Percentiles rank a stretch among this genome's conserved stretches.
phyloP scores from a whole-genome alignment of 495 filamentous ascomycete genomes.

The Daldinia loculata region DNA sequence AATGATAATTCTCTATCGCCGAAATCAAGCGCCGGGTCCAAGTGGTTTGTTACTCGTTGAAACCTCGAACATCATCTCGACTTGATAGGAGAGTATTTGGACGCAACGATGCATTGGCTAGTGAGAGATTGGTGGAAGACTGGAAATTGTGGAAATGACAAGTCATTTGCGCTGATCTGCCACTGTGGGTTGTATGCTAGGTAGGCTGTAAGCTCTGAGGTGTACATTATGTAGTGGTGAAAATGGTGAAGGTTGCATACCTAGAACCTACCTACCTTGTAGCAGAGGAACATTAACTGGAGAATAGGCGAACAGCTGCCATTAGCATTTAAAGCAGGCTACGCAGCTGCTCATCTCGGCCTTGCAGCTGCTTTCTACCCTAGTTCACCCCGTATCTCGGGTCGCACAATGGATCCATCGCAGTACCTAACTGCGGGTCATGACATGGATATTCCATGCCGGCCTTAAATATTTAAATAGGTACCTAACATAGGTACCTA shows the following conservation, averaged over 20 bases:
- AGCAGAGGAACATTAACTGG: neutral
- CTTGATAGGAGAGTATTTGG: neutral
- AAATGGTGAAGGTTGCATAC: neutral
- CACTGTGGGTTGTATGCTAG: neutral
- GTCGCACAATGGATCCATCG: constrained; percentile 7
- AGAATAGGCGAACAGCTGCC: neutral
- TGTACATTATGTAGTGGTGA: neutral
- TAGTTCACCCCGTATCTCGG: constrained; percentile 13
- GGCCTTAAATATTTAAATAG: no score
- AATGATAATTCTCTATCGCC: neutral
- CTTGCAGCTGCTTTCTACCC: neutral
- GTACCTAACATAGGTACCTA: no score
- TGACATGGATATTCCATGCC: constrained; percentile 20
- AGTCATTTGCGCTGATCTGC: constrained; percentile 26
- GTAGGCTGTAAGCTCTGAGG: no score
- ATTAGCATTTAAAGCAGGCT: neutral
- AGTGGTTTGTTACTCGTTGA: neutral
- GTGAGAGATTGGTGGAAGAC: neutral
- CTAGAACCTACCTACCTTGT: no score
- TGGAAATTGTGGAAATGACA: constrained; percentile 22
- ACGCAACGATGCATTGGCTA: constrained; percentile 3
- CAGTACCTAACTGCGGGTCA: constrained; percentile 29
- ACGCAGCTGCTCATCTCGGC: neutral
- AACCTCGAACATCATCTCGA: neutral
- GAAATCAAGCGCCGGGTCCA: neutral